Percentiles rank a stretch among this genome's conserved stretches.
phyloP scores from a whole-genome alignment of 768 basidiomycete species.

The Mycena vitilis region DNA sequence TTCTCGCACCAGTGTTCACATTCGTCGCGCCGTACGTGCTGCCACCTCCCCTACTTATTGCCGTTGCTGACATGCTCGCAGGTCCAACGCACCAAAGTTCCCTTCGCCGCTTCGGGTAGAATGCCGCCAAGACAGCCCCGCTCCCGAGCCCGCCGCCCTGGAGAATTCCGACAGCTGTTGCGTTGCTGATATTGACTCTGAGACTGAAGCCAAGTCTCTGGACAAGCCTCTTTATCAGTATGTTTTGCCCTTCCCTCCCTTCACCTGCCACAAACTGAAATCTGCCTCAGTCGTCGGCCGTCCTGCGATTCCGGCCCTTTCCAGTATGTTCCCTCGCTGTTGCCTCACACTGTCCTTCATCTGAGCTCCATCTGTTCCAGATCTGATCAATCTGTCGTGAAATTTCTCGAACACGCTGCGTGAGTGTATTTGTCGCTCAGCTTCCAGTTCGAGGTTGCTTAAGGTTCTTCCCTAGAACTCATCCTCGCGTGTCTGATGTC shows the following conservation, averaged over 20 bases:
- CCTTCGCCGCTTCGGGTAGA: constrained; percentile 2
- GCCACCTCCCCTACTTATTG: too few relatives aligned
- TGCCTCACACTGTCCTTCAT: not conserved
- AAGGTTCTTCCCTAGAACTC: not conserved
- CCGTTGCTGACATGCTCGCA: not conserved
- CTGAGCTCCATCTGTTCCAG: constrained; percentile 4
- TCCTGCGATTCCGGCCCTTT: constrained; percentile 10
- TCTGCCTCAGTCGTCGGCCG: constrained; percentile 5
- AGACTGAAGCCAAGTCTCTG: too few relatives aligned
- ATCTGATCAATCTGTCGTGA: not conserved
- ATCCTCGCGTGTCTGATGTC: not conserved
- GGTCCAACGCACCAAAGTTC: constrained; percentile 2
- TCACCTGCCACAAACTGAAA: not conserved
- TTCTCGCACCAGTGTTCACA: not conserved
- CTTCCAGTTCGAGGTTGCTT: not conserved
- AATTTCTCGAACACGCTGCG: not conserved
- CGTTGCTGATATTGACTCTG: too few relatives aligned
- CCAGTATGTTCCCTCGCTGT: constrained; percentile 2
- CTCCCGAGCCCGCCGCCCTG: too few relatives aligned
- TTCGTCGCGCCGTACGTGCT: constrained; percentile 8
- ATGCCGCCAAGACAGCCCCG: not conserved
- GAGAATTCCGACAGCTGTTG: too few relatives aligned
- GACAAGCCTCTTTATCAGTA: not conserved
- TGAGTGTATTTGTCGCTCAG: not conserved
- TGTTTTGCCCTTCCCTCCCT: not conserved